Evolutionary conservation across 306 rosid species (phyloP), one percentile per base, ranked within the genome.

Genomic region (Urtica urens): DNA sequence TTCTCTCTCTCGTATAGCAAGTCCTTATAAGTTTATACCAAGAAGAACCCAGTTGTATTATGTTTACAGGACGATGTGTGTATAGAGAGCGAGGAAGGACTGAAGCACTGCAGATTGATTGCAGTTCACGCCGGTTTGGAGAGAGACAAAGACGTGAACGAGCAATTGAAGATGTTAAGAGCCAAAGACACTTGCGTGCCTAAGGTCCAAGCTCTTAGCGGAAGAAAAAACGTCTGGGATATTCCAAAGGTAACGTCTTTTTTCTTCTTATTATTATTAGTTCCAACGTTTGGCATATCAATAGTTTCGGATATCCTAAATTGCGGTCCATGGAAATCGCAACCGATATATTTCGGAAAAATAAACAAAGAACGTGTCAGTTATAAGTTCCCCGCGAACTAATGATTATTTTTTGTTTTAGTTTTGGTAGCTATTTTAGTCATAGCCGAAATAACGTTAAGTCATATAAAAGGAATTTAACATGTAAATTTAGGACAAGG

Each of bases 91-190:
- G 70, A 66, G 25, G 68, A 65, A 53, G 82, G 86, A 39, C 50
- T 68, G 46, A 66, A 72, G 48, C 68, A 68, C 51, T 84, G 78
- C 70, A 81, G 72, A 67, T 68, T 88, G 87, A 81, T 84, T 11
- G 95, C 87, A 41, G 93, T 88, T 63, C 97, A 88, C 23, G 97
- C 93, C 33, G 95, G 97, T 72, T 67, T 88, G 68, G 90, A 74
- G 75, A 70, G 67, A 68, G 72, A 63, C 25, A 59, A 47, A 53
- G 74, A 78, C 45, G 92, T 84, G 46, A 62, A 78, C 38, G 76
- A 81, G 65, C 95, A 79, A 53, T 60, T 90, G 63, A 59, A 85
- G 38, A 25, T 17, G 52, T 70, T 90, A 79, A 84, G 66, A 73
- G 59, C 70, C 55, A 79, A 62, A 31, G 84, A 90, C 66, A 84